phyloP scores from a whole-genome alignment of 352 stramenopile species.

The Pseudoperonospora humuli region DNA sequence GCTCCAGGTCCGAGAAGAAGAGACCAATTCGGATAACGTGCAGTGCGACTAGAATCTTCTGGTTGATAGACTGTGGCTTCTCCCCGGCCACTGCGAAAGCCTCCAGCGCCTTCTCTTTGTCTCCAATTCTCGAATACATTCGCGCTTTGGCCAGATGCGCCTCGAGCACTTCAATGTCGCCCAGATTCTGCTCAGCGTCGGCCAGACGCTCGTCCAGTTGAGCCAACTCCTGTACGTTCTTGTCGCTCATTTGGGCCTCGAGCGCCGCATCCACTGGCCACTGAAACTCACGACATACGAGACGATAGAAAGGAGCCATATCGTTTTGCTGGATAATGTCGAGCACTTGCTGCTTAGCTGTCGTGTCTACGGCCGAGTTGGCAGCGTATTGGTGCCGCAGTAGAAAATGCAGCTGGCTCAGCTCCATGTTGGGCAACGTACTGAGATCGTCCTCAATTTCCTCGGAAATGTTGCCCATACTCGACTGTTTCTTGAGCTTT shows the following conservation, averaged over 20 bases:
- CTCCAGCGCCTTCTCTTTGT: conserved; percentile 87
- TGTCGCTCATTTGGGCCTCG: conserved; percentile 41
- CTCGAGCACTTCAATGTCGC: conserved; percentile 97
- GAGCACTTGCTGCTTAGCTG: conserved; percentile 46
- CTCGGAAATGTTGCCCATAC: conserved; percentile 77
- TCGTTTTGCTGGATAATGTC: conserved; percentile 52
- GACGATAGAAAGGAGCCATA: conserved; percentile 79
- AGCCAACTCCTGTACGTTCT: conserved; percentile 66
- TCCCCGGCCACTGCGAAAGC: conserved; percentile 88
- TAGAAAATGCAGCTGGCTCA: conserved; percentile 66
- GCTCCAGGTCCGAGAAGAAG: conserved; percentile 80
- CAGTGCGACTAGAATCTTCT: conserved; percentile 97
- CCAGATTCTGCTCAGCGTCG: conserved; percentile 93
- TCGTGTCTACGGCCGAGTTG: conserved; percentile 22
- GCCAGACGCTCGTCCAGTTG: conserved; percentile 80
- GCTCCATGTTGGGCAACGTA: conserved; percentile 73
- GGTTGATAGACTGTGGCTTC: conserved; percentile 94
- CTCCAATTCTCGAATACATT: conserved; percentile 91
- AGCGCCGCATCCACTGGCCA: conserved; percentile 58
- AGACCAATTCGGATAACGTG: conserved; percentile 87
- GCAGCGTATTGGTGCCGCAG: conserved; percentile 61
- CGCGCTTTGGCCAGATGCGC: conserved; percentile 89
- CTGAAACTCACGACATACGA: conserved; percentile 58
- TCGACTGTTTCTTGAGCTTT: conserved; percentile 62
- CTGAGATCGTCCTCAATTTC: conserved; percentile 80